Percentiles rank a stretch among this genome's conserved stretches.
These are phyloP conservation scores for Globisporangium sylvaticum DNA, from an alignment of 352 stramenopile genomes.

Conservation along the genomic window DNA sequence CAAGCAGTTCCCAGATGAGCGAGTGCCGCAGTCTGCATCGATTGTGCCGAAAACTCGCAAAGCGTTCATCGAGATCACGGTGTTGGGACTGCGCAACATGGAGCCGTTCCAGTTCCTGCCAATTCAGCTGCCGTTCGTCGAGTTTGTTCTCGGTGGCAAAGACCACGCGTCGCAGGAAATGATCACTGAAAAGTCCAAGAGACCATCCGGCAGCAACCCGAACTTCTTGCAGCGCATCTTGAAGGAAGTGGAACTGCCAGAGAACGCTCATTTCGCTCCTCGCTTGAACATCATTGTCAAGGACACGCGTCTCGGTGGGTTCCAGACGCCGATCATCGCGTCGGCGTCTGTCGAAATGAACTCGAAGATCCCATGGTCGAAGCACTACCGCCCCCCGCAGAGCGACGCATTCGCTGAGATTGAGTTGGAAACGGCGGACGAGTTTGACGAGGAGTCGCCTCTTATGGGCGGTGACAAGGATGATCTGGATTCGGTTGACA, in stretches of 20 bases:
- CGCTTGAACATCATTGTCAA: constrained; percentile 89
- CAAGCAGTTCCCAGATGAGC: constrained; percentile 67
- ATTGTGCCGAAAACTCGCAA: constrained; percentile 67
- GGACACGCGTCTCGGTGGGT: constrained; percentile 85
- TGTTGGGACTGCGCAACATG: constrained; percentile 84
- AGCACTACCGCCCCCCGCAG: constrained; percentile 66
- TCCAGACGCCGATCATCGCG: constrained; percentile 80
- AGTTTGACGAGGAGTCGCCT: constrained; percentile 50
- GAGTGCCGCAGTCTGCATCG: constrained; percentile 40
- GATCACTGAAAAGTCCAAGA: constrained; percentile 85
- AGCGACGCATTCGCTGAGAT: constrained; percentile 66
- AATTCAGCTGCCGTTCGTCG: constrained; percentile 83
- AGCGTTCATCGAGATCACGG: constrained; percentile 81
- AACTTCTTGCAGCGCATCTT: constrained; percentile 91
- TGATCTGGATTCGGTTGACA: constrained; percentile 51
- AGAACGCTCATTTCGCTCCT: constrained; percentile 85
- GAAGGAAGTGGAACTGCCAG: constrained; percentile 82
- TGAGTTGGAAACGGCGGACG: constrained; percentile 56
- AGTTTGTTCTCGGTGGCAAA: constrained; percentile 87
- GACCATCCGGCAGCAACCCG: constrained; percentile 73
- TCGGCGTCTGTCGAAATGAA: constrained; percentile 84
- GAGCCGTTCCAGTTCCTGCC: constrained; percentile 87
- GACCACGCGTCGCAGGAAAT: constrained; percentile 76
- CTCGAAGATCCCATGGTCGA: constrained; percentile 80
- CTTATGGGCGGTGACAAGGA: constrained; percentile 31